Evolutionary conservation across 2,329 filamentous ascomycete species (phyloP), one percentile per base, ranked within the genome.

Genomic region (Curvularia hawaiiensis): DNA sequence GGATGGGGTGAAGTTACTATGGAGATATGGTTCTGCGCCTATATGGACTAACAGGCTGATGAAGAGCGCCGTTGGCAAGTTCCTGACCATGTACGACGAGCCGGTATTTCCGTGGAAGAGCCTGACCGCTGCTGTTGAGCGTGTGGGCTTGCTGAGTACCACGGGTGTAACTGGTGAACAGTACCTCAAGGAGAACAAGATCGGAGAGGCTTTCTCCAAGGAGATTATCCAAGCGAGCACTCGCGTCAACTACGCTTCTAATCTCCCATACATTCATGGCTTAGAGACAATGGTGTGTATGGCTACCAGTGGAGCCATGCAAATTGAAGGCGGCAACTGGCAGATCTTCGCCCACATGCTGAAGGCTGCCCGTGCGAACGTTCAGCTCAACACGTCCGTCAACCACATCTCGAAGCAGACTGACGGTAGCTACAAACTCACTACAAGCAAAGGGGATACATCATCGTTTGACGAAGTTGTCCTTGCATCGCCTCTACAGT

Each of bases 211-310:
- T 0, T 98, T 96, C 72, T 82, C 88, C 0, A 85, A 85, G 14
- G 91, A 99, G 50, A 86, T 99, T 47, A 86, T 98, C 26, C 94
- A 98, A 77, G 91, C 94, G 16, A 76, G 88, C 56, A 97, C 95
- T 0, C 85, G 95, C 20, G 94, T 97, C 62, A 98, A 98, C 76
- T 99, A 97, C 77, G 95, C 90, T 0, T 91, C 93, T 48, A 97
- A 98, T 66, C 77, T 98, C 12, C 85, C 82, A n/a, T 80, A 87
- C 35, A 95, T 98, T 47, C 93, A 98, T 69, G 95, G 92, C 0
- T 78, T 99, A 1, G 92, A 96, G 69, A 87, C 93, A 1, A 92
- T 97, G 89, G 90, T 96, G 2, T 94, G 92, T 43, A 91, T 98
- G 87, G 90, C 93, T 2, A 90, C 92, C 0, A 89, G 94, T 51